phyloP scores from a whole-genome alignment of 2,329 filamentous ascomycete genomes.

The Scolecobasidium constrictum region DNA sequence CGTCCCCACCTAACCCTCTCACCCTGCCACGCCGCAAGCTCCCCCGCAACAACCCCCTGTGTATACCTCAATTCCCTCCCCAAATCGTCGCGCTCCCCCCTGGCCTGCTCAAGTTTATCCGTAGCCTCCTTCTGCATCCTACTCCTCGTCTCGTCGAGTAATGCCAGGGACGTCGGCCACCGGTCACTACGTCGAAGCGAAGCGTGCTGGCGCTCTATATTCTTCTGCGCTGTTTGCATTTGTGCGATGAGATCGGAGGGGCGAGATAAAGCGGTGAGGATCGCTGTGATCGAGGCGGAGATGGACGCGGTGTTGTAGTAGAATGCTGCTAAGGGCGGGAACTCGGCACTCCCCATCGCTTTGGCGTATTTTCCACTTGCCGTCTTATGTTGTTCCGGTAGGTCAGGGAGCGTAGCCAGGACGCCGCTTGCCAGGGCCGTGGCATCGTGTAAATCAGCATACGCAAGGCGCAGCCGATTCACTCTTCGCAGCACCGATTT shows the following conservation, averaged over 20 bases:
- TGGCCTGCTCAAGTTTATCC: constrained; percentile 61
- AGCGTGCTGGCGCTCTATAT: constrained; percentile 66
- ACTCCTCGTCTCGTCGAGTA: constrained; percentile 80
- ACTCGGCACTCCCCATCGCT: constrained; percentile 55
- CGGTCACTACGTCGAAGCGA: constrained; percentile 63
- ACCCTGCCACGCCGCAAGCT: constrained; percentile 90
- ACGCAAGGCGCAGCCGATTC: constrained; percentile 58
- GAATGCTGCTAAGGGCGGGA: constrained; percentile 61
- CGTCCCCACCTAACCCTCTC: constrained; percentile 69
- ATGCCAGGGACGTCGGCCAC: constrained; percentile 56
- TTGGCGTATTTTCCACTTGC: constrained; percentile 65
- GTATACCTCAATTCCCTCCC: constrained; percentile 79
- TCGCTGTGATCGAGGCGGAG: constrained; percentile 73
- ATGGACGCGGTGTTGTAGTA: constrained; percentile 68
- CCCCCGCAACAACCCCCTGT: constrained; percentile 82
- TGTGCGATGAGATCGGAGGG: constrained; percentile 67
- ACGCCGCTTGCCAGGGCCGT: constrained; percentile 42
- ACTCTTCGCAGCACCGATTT: constrained; percentile 72
- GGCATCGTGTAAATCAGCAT: constrained; percentile 59
- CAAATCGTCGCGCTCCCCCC: constrained; percentile 61
- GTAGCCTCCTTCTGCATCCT: constrained; percentile 75
- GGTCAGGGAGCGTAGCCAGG: constrained; percentile 37
- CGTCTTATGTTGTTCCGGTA: constrained; percentile 55
- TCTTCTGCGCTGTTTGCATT: constrained; percentile 63
- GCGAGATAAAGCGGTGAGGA: constrained; percentile 67